A percentile compares a stretch with the other conserved stretches of the same genome.
Evolutionary conservation across 805 yeast genomes (phyloP).

Genomic region (Metschnikowia amazonensis): DNA sequence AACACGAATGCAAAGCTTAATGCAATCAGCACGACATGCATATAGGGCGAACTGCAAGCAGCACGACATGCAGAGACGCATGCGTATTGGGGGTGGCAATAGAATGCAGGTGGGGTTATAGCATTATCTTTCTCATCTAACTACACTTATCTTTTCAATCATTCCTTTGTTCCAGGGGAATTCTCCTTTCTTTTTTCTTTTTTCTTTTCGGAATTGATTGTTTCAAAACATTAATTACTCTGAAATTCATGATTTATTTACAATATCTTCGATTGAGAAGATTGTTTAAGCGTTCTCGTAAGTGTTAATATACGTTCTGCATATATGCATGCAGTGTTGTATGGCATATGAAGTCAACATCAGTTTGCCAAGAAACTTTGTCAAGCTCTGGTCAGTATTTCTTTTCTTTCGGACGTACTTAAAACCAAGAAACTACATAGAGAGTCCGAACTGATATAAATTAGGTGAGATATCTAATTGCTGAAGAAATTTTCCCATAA

Average conservation of each 20-base stretch:
- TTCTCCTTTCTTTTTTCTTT: not conserved
- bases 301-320: not conserved
- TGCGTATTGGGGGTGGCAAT: too few species aligned
- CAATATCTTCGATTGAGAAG: not conserved
- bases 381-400: not conserved
- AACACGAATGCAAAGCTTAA: not conserved
- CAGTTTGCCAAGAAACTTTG: not conserved
- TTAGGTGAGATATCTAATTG: too few species aligned
- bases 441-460: too few species aligned
- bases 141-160: not conserved
- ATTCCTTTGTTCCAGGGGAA: too few species aligned
- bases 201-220: not conserved
- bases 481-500: too few species aligned
- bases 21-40: not conserved
- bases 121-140: slow-evolving; percentile 3
- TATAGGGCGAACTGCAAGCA: not conserved
- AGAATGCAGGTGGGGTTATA: not conserved
- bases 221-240: too few species aligned
- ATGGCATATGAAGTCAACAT: not conserved
- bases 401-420: too few species aligned
- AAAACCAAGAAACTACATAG: too few species aligned
- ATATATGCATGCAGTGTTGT: not conserved
- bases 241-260: too few species aligned
- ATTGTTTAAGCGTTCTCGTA: not conserved
- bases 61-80: not conserved